These are phyloP conservation scores for Fremontodendron californicum DNA, from an alignment of 345 rosid genomes.

Conservation along the genomic window DNA sequence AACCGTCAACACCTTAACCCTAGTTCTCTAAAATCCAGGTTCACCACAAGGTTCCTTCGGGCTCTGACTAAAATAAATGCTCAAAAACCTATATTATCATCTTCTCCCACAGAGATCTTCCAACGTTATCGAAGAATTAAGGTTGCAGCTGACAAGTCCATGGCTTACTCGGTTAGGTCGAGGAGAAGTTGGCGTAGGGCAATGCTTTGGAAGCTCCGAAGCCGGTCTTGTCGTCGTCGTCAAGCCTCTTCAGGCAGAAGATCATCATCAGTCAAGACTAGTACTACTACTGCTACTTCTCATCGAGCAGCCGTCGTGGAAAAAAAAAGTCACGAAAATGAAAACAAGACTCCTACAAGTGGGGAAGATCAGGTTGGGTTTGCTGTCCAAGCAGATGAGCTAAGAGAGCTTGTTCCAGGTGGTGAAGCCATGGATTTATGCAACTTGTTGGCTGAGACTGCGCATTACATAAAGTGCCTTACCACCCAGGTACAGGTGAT, in stretches of 20 bases:
- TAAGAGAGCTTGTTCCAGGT: slow-evolving; percentile 54
- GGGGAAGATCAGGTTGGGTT: neutral
- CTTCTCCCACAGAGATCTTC: slow-evolving; percentile 17
- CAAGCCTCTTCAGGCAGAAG: neutral
- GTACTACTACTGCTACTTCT: neutral
- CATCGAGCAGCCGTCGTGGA: neutral
- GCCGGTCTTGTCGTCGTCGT: neutral
- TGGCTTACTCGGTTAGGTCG: slow-evolving; percentile 46
- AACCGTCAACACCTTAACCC: slow-evolving; percentile 18
- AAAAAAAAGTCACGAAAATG: slow-evolving; percentile 11
- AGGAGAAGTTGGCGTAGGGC: slow-evolving; percentile 54
- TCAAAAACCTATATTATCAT: neutral
- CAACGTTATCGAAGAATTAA: slow-evolving; percentile 32
- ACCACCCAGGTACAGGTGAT: slow-evolving; percentile 55
- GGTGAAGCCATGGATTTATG: slow-evolving; percentile 47
- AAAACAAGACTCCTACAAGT: neutral
- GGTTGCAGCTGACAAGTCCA: slow-evolving; percentile 50
- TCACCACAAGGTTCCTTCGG: slow-evolving; percentile 37
- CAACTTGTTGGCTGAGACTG: slow-evolving; percentile 51
- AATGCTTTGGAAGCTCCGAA: slow-evolving; percentile 29
- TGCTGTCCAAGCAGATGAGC: slow-evolving; percentile 18
- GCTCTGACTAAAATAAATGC: slow-evolving; percentile 35
- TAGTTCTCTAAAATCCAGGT: slow-evolving; percentile 35
- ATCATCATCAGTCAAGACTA: neutral
- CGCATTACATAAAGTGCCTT: slow-evolving; percentile 55